Conservation (phyloP, 1,139 yeast species). For the Yamadazyma oceani region DNA sequence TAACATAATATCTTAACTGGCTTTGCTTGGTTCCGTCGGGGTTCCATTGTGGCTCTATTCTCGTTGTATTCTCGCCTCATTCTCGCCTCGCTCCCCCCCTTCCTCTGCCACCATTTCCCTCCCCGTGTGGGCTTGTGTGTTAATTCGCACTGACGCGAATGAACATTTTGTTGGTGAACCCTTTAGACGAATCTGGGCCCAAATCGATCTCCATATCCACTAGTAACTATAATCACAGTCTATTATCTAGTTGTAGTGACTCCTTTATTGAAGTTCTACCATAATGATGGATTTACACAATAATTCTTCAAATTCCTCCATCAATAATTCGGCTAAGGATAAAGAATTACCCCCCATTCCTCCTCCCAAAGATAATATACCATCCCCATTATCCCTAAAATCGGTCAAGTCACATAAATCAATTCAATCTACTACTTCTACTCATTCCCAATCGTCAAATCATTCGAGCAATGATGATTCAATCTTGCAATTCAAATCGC, state of each 20-base stretch:
- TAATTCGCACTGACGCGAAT: background rate
- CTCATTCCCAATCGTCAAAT: conserved; percentile 2
- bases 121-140: too few relatives aligned
- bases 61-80: too few relatives aligned
- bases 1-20: too few relatives aligned
- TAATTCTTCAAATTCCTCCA: conserved; percentile 26
- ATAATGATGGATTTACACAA: conserved; percentile 29
- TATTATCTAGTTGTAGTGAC: too few relatives aligned
- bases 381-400: conserved; percentile 1
- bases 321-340: conserved; percentile 25
- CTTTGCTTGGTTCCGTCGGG: too few relatives aligned
- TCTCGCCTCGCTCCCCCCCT: too few relatives aligned
- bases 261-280: too few relatives aligned
- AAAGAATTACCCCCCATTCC: conserved; percentile 46
- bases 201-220: background rate
- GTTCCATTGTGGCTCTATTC: too few relatives aligned
- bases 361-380: conserved; percentile 10
- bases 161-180: conserved; percentile 1
- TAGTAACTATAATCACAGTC: too few relatives aligned
- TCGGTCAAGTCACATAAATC: conserved; percentile 4
- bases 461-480: conserved; percentile 12
- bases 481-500: conserved; percentile 53
- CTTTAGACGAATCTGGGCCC: conserved; percentile 5
- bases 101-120: too few relatives aligned
- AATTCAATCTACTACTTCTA: conserved; percentile 3